Evolutionary conservation across 1,284 basidiomycete species (phyloP).

Genomic region (Puccinia hordei): DNA sequence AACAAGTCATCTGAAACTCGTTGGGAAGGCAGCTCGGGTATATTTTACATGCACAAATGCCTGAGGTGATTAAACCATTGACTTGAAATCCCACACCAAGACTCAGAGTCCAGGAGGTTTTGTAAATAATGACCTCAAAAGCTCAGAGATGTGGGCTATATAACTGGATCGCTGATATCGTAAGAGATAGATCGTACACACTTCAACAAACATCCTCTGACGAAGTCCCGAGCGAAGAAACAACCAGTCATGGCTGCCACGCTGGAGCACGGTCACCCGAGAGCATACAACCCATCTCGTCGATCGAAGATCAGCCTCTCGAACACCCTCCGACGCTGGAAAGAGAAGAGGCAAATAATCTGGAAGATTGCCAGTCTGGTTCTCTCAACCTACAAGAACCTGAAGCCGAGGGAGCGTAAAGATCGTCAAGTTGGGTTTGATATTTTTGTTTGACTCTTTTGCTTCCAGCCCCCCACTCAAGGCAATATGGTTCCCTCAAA

Average conservation of each 20-base stretch:
- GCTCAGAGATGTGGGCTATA: neutral
- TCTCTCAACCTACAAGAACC: conserved; percentile 2
- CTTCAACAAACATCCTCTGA: neutral
- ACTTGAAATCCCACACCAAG: neutral
- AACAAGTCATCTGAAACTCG: neutral
- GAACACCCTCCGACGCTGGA: neutral
- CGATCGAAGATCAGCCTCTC: neutral
- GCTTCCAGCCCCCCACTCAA: neutral
- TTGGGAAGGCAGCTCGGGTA: neutral
- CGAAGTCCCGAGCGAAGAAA: neutral
- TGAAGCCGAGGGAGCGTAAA: neutral
- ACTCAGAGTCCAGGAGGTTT: neutral
- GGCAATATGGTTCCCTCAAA: neutral
- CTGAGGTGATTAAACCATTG: neutral
- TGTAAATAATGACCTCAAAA: neutral
- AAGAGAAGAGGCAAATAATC: neutral
- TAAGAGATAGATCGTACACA: neutral
- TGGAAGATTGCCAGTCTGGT: neutral
- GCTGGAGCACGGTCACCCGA: conserved; percentile 1
- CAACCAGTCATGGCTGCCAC: neutral
- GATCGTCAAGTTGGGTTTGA: neutral
- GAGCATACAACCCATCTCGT: neutral
- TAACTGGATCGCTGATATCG: neutral
- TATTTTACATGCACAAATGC: neutral
- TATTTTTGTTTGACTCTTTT: neutral